A percentile compares a stretch with the other conserved stretches of the same genome.
phyloP scores from a whole-genome alignment of 2,329 filamentous ascomycete genomes.

The Alternaria angustiovoidea region DNA sequence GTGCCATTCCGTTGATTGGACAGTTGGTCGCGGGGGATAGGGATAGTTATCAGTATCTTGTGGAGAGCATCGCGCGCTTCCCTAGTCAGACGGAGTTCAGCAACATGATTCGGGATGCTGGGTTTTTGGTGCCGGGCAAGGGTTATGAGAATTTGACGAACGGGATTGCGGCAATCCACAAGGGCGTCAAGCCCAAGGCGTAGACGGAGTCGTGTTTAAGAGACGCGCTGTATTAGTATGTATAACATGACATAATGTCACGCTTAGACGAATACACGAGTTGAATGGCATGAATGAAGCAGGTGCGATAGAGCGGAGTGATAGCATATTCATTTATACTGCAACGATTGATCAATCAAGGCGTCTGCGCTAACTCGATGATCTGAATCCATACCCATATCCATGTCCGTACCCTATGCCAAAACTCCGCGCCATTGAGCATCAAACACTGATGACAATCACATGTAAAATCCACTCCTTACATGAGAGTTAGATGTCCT shows the following conservation, averaged over 20 bases:
- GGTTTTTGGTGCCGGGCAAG: constrained; percentile 79
- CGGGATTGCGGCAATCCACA: constrained; percentile 95
- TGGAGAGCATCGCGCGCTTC: constrained; percentile 96
- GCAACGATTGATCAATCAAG: background rate
- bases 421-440: background rate
- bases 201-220: background rate
- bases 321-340: constrained; percentile 8
- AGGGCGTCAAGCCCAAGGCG: constrained; percentile 80
- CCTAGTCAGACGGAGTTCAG: constrained; percentile 86
- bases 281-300: background rate
- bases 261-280: constrained; percentile 4
- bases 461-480: constrained; percentile 7
- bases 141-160: constrained; percentile 87
- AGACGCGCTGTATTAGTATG: background rate
- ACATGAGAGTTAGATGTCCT: constrained; percentile 19
- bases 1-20: constrained; percentile 91
- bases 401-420: background rate
- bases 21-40: constrained; percentile 93
- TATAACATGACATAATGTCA: background rate
- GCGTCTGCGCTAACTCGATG: background rate
- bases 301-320: constrained; percentile 9
- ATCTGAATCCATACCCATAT: constrained; percentile 1
- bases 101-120: constrained; percentile 81
- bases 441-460: constrained; percentile 1
- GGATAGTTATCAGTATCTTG: constrained; percentile 97